phyloP scores from a whole-genome alignment of 768 basidiomycete species.

The Podaxis sp. region DNA sequence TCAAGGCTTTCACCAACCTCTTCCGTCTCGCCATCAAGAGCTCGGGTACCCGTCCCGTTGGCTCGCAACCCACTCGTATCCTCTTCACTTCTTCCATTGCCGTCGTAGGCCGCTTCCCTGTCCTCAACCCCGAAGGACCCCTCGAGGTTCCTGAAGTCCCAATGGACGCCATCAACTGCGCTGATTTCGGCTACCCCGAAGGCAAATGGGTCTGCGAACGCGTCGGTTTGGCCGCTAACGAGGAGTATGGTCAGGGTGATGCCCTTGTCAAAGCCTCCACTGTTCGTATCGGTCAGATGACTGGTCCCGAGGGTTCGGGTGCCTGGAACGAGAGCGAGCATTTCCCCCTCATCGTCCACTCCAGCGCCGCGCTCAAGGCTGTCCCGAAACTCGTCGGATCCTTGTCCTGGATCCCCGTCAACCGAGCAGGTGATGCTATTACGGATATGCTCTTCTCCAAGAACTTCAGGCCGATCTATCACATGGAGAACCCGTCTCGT shows the following conservation, averaged over 20 bases:
- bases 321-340: conserved; percentile 39
- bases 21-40: conserved; percentile 26
- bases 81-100: conserved; percentile 39
- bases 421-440: conserved; percentile 29
- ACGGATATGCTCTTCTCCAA: conserved; percentile 32
- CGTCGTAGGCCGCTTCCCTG: conserved; percentile 31
- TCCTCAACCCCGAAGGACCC: conserved; percentile 26
- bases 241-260: conserved; percentile 24
- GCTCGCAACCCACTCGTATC: conserved; percentile 27
- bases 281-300: conserved; percentile 37
- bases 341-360: conserved; percentile 34
- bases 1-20: conserved; percentile 28
- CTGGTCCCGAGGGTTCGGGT: conserved; percentile 34
- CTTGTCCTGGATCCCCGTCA: conserved; percentile 37
- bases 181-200: conserved; percentile 37
- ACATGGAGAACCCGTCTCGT: conserved; percentile 36
- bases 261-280: conserved; percentile 14
- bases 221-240: conserved; percentile 26
- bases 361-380: conserved; percentile 27
- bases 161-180: conserved; percentile 28
- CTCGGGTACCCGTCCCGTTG: conserved; percentile 33
- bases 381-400: conserved; percentile 32
- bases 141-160: conserved; percentile 31
- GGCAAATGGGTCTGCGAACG: conserved; percentile 38
- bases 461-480: conserved; percentile 30